These are phyloP conservation scores for Aspergillus bridgeri DNA, from an alignment of 495 filamentous ascomycete species.

Conservation along the genomic window DNA sequence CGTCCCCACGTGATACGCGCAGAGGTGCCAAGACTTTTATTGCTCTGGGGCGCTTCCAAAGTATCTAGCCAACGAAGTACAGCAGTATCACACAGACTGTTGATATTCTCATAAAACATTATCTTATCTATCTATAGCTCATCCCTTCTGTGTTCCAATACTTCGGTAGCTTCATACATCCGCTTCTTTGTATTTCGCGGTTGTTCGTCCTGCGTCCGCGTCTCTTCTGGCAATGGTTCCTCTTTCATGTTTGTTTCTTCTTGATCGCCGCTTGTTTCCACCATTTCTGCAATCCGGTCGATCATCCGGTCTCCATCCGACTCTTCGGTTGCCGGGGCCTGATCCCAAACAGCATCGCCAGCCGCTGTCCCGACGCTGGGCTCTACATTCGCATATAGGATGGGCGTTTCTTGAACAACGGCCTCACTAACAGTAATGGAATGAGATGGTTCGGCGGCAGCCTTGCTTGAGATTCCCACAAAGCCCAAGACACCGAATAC, in stretches of 20 bases:
- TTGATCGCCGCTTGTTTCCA: constrained; percentile 44
- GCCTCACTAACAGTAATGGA: constrained; percentile 11
- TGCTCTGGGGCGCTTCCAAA: constrained; percentile 4
- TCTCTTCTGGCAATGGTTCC: constrained; percentile 37
- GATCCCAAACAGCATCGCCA: constrained; percentile 22
- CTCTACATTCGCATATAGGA: constrained; percentile 9
- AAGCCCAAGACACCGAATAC: constrained; percentile 42
- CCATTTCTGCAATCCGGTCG: constrained; percentile 54
- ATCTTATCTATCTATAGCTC: constrained; percentile 46
- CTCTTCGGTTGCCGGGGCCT: constrained; percentile 23
- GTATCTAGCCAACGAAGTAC: not conserved
- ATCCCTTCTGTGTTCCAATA: constrained; percentile 41
- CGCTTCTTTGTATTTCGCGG: constrained; percentile 75
- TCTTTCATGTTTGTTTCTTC: constrained; percentile 24
- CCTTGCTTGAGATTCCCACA: constrained; percentile 35
- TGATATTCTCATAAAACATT: constrained; percentile 4
- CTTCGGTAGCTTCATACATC: constrained; percentile 66
- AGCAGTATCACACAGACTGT: not conserved
- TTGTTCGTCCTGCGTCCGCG: constrained; percentile 42
- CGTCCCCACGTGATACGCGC: constrained; percentile 43
- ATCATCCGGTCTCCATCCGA: constrained; percentile 42
- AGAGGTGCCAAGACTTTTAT: constrained; percentile 16
- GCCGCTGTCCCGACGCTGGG: constrained; percentile 18
- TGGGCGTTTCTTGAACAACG: constrained; percentile 14
- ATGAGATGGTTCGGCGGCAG: constrained; percentile 26